Conservation (phyloP, 2,329 filamentous ascomycete genomes). For the Pestalotiopsis sp. region DNA sequence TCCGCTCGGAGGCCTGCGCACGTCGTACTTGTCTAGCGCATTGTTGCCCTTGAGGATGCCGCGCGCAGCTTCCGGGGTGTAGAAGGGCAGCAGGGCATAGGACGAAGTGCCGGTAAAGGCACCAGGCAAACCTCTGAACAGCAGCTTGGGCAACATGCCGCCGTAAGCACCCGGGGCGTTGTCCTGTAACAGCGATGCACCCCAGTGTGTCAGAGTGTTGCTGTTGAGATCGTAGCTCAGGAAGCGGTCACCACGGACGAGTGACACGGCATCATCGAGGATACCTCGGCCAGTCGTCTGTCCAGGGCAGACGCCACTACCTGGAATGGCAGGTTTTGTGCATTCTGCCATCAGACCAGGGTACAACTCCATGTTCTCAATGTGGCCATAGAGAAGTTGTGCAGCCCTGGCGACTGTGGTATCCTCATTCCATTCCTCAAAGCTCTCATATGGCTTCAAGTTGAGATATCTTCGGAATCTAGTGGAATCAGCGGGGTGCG, state of each 20-base stretch:
- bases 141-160: slow-evolving; percentile 44
- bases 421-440: slow-evolving; percentile 18
- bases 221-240: slow-evolving; percentile 51
- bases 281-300: slow-evolving; percentile 48
- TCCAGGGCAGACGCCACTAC: slow-evolving; percentile 46
- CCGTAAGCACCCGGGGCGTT: slow-evolving; percentile 44
- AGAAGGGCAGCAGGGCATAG: slow-evolving; percentile 62
- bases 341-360: slow-evolving; percentile 21
- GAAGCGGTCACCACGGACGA: slow-evolving; percentile 48
- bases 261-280: slow-evolving; percentile 48
- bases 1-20: slow-evolving; percentile 42
- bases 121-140: slow-evolving; percentile 49
- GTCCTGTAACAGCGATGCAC: slow-evolving; percentile 43
- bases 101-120: slow-evolving; percentile 60
- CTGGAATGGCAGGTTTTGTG: slow-evolving; percentile 27
- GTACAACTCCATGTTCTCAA: slow-evolving; percentile 22
- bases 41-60: slow-evolving; percentile 50
- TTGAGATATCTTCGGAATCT: slow-evolving; percentile 16
- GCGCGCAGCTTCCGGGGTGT: slow-evolving; percentile 49
- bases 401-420: slow-evolving; percentile 14
- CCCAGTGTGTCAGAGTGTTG: slow-evolving; percentile 52
- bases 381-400: slow-evolving; percentile 20
- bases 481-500: background rate
- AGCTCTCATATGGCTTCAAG: slow-evolving; percentile 17
- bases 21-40: slow-evolving; percentile 47